Evolutionary conservation across 345 rosid species (phyloP).

Genomic region (Acer saccharum): DNA sequence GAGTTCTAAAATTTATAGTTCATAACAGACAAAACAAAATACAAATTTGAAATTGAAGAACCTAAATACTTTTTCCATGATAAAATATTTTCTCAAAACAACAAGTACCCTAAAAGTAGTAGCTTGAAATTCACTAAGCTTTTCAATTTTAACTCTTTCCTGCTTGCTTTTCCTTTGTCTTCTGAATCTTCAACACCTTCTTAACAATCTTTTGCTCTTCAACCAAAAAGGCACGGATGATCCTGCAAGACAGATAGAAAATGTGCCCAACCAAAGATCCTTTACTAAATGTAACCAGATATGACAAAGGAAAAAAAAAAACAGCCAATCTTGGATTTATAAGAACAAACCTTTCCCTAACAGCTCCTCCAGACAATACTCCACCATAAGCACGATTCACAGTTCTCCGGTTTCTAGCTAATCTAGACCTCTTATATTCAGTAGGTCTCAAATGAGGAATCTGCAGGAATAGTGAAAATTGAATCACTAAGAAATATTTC

Average conservation of each 20-base stretch:
- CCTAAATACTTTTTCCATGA: conserved; percentile 25
- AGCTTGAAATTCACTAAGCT: not conserved
- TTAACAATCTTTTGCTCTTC: conserved; percentile 90
- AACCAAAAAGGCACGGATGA: conserved; percentile 74
- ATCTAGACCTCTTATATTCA: conserved; percentile 81
- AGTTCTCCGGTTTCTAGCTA: conserved; percentile 74
- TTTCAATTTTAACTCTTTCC: conserved; percentile 38
- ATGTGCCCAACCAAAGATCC: not conserved
- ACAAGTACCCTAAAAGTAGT: conserved; percentile 16
- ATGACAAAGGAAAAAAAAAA: not conserved
- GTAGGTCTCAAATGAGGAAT: conserved; percentile 91
- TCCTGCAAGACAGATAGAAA: conserved; percentile 33
- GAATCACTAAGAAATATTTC: not conserved
- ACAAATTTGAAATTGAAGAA: conserved; percentile 20
- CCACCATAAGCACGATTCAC: conserved; percentile 95
- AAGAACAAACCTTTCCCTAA: conserved; percentile 68
- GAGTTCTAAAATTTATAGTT: conserved; percentile 4
- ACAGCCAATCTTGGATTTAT: not conserved
- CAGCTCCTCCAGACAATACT: conserved; percentile 80
- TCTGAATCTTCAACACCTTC: conserved; percentile 76
- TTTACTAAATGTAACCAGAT: not conserved
- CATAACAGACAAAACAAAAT: conserved; percentile 16
- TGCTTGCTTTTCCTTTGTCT: conserved; percentile 68
- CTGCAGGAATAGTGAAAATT: conserved; percentile 31
- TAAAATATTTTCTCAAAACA: not conserved